These are phyloP conservation scores for Mucuna pruriens DNA, from an alignment of 306 rosid genomes.

Conservation along the genomic window DNA sequence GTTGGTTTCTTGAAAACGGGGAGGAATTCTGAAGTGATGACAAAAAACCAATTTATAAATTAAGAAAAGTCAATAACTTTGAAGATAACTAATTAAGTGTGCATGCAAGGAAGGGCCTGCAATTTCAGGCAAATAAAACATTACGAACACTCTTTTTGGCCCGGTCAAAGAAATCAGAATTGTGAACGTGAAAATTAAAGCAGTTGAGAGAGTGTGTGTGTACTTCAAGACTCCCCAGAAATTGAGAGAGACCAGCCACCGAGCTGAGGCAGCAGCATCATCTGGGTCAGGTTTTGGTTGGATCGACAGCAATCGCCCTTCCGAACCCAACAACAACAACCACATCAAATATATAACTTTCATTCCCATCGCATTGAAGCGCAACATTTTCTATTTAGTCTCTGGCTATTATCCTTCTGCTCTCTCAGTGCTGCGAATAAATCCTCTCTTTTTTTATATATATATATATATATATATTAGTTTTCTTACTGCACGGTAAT, in stretches of 20 bases:
- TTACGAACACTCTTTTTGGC: background rate
- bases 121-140: background rate
- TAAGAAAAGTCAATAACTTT: background rate
- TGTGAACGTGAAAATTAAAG: background rate
- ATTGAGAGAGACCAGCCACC: constrained; percentile 79
- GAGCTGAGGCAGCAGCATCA: constrained; percentile 75
- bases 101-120: background rate
- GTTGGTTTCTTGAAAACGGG: background rate
- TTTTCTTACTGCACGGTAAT: too few relatives aligned
- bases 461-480: too few relatives aligned
- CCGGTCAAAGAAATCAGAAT: background rate
- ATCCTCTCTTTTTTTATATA: too few relatives aligned
- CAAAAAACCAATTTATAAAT: background rate
- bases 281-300: constrained; percentile 68
- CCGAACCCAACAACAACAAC: constrained; percentile 35
- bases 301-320: constrained; percentile 46
- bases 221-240: constrained; percentile 86
- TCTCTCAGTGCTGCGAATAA: too few relatives aligned
- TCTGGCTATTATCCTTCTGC: background rate
- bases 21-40: background rate
- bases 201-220: background rate
- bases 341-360: background rate
- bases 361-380: background rate
- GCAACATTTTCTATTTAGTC: background rate
- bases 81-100: too few relatives aligned